Evolutionary conservation across 2,329 filamentous ascomycete species (phyloP), one percentile per base, ranked within the genome.

Genomic region (Gaeumannomyces sp.): DNA sequence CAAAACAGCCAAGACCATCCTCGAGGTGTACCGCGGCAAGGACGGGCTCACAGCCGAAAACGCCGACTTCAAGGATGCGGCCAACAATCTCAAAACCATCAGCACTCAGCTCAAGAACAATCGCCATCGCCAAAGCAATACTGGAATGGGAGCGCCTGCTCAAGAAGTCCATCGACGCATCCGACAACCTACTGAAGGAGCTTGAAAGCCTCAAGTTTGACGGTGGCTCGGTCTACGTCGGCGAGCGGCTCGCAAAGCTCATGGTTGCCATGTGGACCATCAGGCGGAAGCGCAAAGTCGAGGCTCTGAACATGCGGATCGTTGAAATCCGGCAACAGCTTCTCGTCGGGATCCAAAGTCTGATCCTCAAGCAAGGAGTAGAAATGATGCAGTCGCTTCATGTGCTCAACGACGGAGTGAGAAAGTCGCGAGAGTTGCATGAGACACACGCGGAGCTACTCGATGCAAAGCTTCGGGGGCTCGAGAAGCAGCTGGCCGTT

Each of bases 241-340:
- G 58, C 58, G 58, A 25, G 35, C 56, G 33, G 19, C 38, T 60
- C 7, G 50, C 27, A 56, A 45, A 60, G 53, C 27, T 19, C 25
- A 31, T 60, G 25, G 28, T 60, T 3, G 25, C 58, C 28, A 60
- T 60, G 58, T 29, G 58, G 25, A 16, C 60, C 28, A 38, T 62
- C 33, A 13, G 60, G 25, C n/a, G 60, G 25, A 62, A 62, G 25
- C n/a, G 60, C 13, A 62, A 62, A 25, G 29, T 62, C 25, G 33
- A 19, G 4, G 60, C n/a, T 6, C 38, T 62, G 14, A n/a, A 31
- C 33, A 31, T 14, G 25, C 33, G 60, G 8, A 29, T 62, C 60
- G 60, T 53, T 7, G 60, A 62, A 27, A 50, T 50, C 22, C n/a
- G n/a, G n/a, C 33, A 50, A 27, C 33, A 50, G 8, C n/a, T 38